Evolutionary conservation across 1,284 basidiomycete genomes (phyloP).

Genomic region (Fistulina hepatica): DNA sequence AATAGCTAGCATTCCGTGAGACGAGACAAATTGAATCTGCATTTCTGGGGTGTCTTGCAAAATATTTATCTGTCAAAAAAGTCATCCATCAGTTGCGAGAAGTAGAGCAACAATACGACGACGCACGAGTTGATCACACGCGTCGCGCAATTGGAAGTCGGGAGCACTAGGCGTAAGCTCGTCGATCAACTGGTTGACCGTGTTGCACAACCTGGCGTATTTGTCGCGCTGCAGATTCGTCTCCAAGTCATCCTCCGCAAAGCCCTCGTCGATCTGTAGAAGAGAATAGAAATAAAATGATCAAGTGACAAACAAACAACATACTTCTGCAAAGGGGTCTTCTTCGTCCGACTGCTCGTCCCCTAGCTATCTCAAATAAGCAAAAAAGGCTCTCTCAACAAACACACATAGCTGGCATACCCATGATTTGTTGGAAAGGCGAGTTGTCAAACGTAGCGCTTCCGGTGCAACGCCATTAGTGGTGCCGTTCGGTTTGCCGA

Average conservation of each 20-base stretch:
- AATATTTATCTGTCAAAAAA: conserved; percentile 50
- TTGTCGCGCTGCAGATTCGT: conserved; percentile 86
- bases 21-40: conserved; percentile 78
- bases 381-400: background rate
- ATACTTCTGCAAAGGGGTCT: conserved; percentile 88
- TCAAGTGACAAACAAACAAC: conserved; percentile 10
- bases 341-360: conserved; percentile 80
- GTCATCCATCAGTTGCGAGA: background rate
- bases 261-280: conserved; percentile 78
- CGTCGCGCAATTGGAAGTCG: conserved; percentile 70
- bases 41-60: conserved; percentile 82
- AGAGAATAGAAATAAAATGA: conserved; percentile 2
- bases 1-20: conserved; percentile 91
- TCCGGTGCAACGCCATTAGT: conserved; percentile 47
- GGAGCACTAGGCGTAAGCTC: conserved; percentile 72
- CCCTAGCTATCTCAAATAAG: conserved; percentile 39
- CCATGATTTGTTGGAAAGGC: conserved; percentile 82
- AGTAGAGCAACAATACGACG: background rate
- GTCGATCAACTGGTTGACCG: conserved; percentile 79
- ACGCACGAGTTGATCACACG: conserved; percentile 80
- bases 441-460: conserved; percentile 71
- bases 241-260: conserved; percentile 80
- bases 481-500: conserved; percentile 59
- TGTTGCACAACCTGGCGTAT: conserved; percentile 73
- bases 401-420: conserved; percentile 28